phyloP scores from a whole-genome alignment of 768 basidiomycete genomes.

The Clavulina sp. region DNA sequence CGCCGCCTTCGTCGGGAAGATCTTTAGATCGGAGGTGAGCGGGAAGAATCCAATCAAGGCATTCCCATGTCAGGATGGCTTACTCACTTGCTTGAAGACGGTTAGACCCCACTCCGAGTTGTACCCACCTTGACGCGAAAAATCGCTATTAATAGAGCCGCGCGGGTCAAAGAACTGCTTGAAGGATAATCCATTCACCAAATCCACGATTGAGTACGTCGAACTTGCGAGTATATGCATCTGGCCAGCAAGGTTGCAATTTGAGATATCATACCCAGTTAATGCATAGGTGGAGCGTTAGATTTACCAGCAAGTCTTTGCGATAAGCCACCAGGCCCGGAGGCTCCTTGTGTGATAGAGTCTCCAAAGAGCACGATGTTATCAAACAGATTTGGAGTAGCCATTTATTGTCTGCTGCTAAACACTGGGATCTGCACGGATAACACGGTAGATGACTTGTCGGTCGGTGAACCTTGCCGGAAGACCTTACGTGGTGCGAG shows the following conservation, averaged over 20 bases:
- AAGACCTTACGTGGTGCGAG: no score
- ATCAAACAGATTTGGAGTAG: slow-evolving; percentile 22
- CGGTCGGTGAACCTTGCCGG: no score
- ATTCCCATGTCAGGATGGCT: background rate
- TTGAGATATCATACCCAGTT: slow-evolving; percentile 7
- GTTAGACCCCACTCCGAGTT: slow-evolving; percentile 77
- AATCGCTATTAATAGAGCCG: background rate
- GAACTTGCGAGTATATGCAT: slow-evolving; percentile 58
- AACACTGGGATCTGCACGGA: no score
- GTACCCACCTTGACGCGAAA: slow-evolving; percentile 38
- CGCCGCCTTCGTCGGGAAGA: slow-evolving; percentile 36
- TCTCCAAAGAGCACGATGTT: slow-evolving; percentile 64
- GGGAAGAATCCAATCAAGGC: background rate
- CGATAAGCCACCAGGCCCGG: slow-evolving; percentile 43
- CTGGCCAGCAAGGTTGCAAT: slow-evolving; percentile 22
- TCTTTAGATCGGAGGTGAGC: slow-evolving; percentile 24
- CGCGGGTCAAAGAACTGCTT: background rate
- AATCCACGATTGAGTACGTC: slow-evolving; percentile 80
- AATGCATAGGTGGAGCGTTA: background rate
- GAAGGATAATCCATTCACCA: slow-evolving; percentile 14
- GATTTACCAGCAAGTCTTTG: slow-evolving; percentile 46
- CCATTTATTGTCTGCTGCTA: no score
- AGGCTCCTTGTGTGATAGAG: slow-evolving; percentile 58
- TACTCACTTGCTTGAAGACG: slow-evolving; percentile 53
- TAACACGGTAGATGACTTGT: no score